Conservation (phyloP, 257 asterid species). For the Striga asiatica region DNA sequence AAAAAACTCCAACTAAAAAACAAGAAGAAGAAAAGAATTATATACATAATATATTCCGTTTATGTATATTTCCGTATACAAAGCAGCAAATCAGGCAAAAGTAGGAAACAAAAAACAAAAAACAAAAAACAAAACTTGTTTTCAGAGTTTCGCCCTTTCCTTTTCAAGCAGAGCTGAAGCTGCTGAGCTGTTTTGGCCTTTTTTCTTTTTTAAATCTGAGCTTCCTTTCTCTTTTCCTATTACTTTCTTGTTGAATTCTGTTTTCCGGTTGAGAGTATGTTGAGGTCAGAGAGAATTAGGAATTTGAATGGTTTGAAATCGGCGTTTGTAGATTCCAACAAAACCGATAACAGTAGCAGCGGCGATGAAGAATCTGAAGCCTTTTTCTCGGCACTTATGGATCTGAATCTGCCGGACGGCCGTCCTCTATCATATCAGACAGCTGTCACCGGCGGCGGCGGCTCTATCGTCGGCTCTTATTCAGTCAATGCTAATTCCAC, state of each 20-base stretch:
- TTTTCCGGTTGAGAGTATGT: conserved; percentile 29
- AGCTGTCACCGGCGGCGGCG: conserved; percentile 39
- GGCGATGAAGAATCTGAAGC: conserved; percentile 67
- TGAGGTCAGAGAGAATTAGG: conserved; percentile 35
- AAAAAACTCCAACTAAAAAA: neutral
- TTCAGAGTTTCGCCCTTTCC: conserved; percentile 13
- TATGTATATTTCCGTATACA: too few relatives aligned
- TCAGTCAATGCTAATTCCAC: conserved; percentile 18
- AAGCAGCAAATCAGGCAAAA: too few relatives aligned
- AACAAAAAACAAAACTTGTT: conserved; percentile 14
- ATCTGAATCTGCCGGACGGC: conserved; percentile 21
- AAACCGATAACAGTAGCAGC: conserved; percentile 26
- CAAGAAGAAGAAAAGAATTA: too few relatives aligned
- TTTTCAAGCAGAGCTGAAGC: neutral
- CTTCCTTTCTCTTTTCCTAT: neutral
- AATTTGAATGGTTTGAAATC: conserved; percentile 31
- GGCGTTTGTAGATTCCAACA: conserved; percentile 30
- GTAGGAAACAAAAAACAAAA: too few relatives aligned
- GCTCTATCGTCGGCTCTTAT: conserved; percentile 44
- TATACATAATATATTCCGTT: too few relatives aligned
- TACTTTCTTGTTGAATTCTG: neutral
- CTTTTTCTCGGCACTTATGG: conserved; percentile 38
- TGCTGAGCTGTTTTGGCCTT: neutral
- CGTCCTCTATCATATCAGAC: conserved; percentile 20
- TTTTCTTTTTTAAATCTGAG: too few relatives aligned